These are phyloP conservation scores for Skeletonema tropicum DNA, from an alignment of 108 stramenopile species.

Conservation along the genomic window DNA sequence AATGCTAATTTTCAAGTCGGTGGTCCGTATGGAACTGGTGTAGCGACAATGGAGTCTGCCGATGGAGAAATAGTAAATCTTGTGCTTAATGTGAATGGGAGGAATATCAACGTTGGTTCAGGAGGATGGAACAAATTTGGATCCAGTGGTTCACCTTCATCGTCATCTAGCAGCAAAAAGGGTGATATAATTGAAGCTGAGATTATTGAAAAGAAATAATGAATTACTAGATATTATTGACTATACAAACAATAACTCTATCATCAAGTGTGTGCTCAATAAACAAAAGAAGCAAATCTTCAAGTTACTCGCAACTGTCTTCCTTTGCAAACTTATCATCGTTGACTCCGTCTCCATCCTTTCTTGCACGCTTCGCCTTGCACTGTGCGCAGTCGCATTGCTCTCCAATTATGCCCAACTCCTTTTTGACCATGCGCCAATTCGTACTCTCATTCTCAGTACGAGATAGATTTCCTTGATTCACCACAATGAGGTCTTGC, in stretches of 20 bases:
- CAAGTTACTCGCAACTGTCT: too few relatives aligned
- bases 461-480: slow-evolving; percentile 26
- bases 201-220: slow-evolving; percentile 71
- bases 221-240: not conserved
- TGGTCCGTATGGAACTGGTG: slow-evolving; percentile 51
- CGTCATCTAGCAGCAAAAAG: slow-evolving; percentile 31
- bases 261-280: too few relatives aligned
- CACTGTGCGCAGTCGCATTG: slow-evolving; percentile 42
- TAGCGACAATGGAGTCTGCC: slow-evolving; percentile 55
- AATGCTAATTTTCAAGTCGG: slow-evolving; percentile 61
- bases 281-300: not conserved
- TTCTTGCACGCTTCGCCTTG: slow-evolving; percentile 5
- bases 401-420: slow-evolving; percentile 34
- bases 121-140: too few relatives aligned
- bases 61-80: slow-evolving; percentile 58
- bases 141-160: not conserved
- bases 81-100: slow-evolving; percentile 57
- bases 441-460: slow-evolving; percentile 15
- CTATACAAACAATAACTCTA: too few relatives aligned
- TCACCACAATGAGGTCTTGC: slow-evolving; percentile 9
- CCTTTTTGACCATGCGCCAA: slow-evolving; percentile 33
- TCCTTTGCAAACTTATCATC: not conserved
- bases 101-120: slow-evolving; percentile 42
- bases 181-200: slow-evolving; percentile 78
- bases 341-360: not conserved